These are phyloP conservation scores for Colletotrichum cordylinicola DNA, from an alignment of 2,329 filamentous ascomycete species.

Conservation along the genomic window DNA sequence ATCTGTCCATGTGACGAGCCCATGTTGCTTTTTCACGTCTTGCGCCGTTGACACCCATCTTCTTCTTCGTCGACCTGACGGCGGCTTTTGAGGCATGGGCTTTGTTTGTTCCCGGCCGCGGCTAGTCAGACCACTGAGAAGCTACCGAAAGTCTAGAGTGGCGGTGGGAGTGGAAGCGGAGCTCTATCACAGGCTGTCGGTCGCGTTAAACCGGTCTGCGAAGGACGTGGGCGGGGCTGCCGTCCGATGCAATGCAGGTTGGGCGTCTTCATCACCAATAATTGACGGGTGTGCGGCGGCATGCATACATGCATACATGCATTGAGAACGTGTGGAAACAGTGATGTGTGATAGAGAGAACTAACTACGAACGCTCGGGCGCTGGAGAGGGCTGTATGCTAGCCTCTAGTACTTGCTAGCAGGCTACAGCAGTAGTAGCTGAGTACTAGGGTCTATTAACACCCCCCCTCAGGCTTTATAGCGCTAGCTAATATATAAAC, in stretches of 20 bases:
- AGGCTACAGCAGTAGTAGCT: background rate
- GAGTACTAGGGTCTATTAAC: too few species aligned
- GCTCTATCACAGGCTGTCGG: slow-evolving; percentile 5
- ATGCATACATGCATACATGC: slow-evolving; percentile 7
- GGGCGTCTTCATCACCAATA: slow-evolving; percentile 18
- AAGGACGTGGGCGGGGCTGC: background rate
- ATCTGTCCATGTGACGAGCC: slow-evolving; percentile 15
- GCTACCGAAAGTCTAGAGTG: background rate
- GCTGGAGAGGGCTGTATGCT: background rate
- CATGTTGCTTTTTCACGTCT: slow-evolving; percentile 10
- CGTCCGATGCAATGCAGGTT: slow-evolving; percentile 21
- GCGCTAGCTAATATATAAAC: too few species aligned
- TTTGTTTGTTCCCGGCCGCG: slow-evolving; percentile 6
- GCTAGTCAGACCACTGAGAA: slow-evolving; percentile 17
- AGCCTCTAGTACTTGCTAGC: background rate
- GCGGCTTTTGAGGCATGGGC: background rate
- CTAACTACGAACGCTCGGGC: background rate
- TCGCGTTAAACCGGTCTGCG: slow-evolving; percentile 6
- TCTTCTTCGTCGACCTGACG: background rate
- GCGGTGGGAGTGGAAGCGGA: slow-evolving; percentile 11
- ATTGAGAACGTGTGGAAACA: background rate
- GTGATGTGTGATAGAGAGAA: background rate
- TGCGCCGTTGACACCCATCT: slow-evolving; percentile 10
- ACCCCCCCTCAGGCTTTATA: too few species aligned
- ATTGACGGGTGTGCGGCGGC: slow-evolving; percentile 19